Conservation (phyloP, 176 grass and related monocot species). For the Luzula sylvatica region DNA sequence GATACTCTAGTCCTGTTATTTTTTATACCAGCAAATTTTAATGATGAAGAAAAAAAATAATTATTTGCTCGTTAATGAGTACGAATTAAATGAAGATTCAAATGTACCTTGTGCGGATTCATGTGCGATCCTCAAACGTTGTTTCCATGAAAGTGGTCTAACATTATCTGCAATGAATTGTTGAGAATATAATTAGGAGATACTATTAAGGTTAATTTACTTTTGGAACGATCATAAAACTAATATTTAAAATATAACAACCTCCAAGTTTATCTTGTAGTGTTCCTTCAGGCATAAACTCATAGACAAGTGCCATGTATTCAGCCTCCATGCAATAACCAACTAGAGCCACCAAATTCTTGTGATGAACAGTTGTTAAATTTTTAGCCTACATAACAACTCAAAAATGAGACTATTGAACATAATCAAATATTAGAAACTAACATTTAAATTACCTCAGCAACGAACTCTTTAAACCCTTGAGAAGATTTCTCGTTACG, state of each 20-base stretch:
- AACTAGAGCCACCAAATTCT: conserved; percentile 6
- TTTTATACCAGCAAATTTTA: no score
- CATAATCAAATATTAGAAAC: not conserved
- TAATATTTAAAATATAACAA: not conserved
- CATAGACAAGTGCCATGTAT: conserved; percentile 20
- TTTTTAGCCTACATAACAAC: conserved; percentile 12
- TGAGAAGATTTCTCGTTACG: conserved; percentile 15
- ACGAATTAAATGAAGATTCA: no score
- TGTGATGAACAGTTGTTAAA: conserved; percentile 19
- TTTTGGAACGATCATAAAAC: not conserved
- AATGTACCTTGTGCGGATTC: conserved; percentile 17
- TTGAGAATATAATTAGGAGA: no score
- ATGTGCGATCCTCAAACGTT: conserved; percentile 8
- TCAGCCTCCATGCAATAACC: conserved; percentile 14
- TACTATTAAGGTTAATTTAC: no score
- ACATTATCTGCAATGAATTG: not conserved
- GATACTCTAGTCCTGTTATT: conserved; percentile 2
- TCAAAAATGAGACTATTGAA: not conserved
- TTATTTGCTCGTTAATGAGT: no score
- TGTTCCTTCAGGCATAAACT: conserved; percentile 20
- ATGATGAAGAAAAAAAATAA: no score
- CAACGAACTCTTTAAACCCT: conserved; percentile 24
- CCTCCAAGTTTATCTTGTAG: conserved; percentile 13
- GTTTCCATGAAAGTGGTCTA: conserved; percentile 10
- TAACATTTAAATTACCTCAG: conserved; percentile 11